Evolutionary conservation across 129 eudicot genomes (phyloP).

Genomic region (Artemisia annua): DNA sequence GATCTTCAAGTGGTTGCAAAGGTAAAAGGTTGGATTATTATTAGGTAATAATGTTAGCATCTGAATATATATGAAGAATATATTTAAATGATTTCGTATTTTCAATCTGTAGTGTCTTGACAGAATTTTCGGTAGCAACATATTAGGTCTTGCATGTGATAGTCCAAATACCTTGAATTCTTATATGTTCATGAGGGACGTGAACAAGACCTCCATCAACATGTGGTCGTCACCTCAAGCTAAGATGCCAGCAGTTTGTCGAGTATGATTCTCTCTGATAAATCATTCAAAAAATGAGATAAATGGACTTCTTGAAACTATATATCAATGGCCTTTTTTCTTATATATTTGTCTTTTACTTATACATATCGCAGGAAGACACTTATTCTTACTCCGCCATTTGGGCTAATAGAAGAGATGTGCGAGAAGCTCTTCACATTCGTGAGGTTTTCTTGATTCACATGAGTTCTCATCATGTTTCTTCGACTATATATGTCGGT

Average conservation of each 20-base stretch:
- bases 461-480: constrained; percentile 10
- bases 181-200: constrained; percentile 2
- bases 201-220: background rate
- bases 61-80: too few species aligned
- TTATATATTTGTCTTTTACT: background rate
- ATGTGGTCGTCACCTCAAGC: too few species aligned
- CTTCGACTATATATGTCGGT: background rate
- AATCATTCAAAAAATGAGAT: too few species aligned
- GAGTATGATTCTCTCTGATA: too few species aligned
- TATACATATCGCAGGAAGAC: background rate
- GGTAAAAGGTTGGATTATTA: too few species aligned
- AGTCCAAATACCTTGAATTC: background rate
- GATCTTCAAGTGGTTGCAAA: too few species aligned
- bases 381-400: constrained; percentile 1
- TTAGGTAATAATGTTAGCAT: too few species aligned
- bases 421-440: constrained; percentile 31
- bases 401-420: constrained; percentile 34
- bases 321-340: background rate
- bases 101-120: constrained; percentile 28
- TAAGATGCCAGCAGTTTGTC: too few species aligned
- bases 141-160: constrained; percentile 30
- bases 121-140: background rate
- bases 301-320: background rate
- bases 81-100: background rate
- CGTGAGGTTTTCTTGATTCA: constrained; percentile 23